A percentile compares a stretch with the other conserved stretches of the same genome.
phyloP scores from a whole-genome alignment of 2,329 filamentous ascomycete species.

The Penicillium sp. region DNA sequence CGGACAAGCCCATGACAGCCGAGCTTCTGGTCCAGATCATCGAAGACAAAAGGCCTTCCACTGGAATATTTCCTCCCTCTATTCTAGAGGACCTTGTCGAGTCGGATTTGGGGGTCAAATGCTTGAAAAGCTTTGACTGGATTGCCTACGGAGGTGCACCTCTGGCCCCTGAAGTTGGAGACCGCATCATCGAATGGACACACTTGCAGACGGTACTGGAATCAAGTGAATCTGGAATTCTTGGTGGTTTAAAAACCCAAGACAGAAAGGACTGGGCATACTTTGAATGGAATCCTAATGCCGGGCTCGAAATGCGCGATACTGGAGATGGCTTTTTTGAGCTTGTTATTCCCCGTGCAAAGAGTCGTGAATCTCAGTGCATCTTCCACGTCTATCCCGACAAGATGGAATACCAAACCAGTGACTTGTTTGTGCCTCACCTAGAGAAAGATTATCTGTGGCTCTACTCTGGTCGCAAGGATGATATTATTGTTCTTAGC shows the following conservation, averaged over 20 bases:
- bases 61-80: neutral
- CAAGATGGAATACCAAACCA: constrained; percentile 32
- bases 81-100: neutral
- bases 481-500: constrained; percentile 44
- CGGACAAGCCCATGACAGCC: constrained; percentile 9
- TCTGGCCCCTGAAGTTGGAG: constrained; percentile 2
- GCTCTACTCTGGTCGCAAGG: constrained; percentile 37
- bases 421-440: constrained; percentile 39
- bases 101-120: neutral
- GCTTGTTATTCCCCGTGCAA: constrained; percentile 20
- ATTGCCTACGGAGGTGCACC: constrained; percentile 8
- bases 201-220: constrained; percentile 7
- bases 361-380: constrained; percentile 19
- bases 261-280: constrained; percentile 32
- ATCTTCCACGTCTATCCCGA: constrained; percentile 34
- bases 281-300: constrained; percentile 33
- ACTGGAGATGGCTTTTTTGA: constrained; percentile 26
- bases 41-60: neutral
- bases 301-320: constrained; percentile 32
- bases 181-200: neutral
- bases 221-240: constrained; percentile 6
- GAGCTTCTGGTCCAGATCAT: constrained; percentile 6
- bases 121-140: neutral
- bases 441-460: constrained; percentile 34
- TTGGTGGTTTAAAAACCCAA: neutral